Evolutionary conservation across 2,329 filamentous ascomycete species (phyloP).

Genomic region (Didymella lethalis): DNA sequence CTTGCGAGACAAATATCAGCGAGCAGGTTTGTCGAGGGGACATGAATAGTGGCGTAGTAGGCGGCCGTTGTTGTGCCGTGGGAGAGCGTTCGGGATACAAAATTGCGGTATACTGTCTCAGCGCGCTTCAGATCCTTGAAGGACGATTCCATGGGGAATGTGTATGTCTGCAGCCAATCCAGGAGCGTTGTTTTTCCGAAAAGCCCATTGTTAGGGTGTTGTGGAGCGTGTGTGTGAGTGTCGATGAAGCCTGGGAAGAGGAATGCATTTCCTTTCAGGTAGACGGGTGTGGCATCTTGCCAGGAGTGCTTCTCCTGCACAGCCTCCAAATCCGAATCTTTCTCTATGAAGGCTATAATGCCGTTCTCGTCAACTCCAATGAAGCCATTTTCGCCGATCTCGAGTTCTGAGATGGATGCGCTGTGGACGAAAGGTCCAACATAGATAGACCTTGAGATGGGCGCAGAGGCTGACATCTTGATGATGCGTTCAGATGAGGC

Average conservation of each 20-base stretch:
- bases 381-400: conserved; percentile 57
- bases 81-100: conserved; percentile 80
- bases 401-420: conserved; percentile 57
- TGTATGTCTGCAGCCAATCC: conserved; percentile 93
- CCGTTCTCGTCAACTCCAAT: conserved; percentile 63
- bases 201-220: conserved; percentile 93
- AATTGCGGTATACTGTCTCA: conserved; percentile 75
- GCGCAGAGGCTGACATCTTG: conserved; percentile 42
- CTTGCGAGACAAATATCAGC: conserved; percentile 79
- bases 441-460: conserved; percentile 57
- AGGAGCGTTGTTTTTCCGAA: conserved; percentile 93
- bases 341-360: conserved; percentile 59
- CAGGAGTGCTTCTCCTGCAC: conserved; percentile 44
- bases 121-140: conserved; percentile 71
- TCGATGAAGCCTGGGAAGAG: conserved; percentile 90
- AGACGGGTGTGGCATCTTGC: conserved; percentile 53
- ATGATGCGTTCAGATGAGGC: conserved; percentile 1
- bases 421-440: conserved; percentile 69
- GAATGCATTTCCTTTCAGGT: conserved; percentile 65
- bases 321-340: conserved; percentile 40
- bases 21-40: conserved; percentile 87
- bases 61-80: conserved; percentile 92
- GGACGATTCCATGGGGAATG: conserved; percentile 88
- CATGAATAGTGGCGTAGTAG: conserved; percentile 93
- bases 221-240: conserved; percentile 92